A percentile compares a stretch with the other conserved stretches of the same genome.
Evolutionary conservation across 2,329 filamentous ascomycete genomes (phyloP).

Genomic region (Sporothrix pseudoabietina): DNA sequence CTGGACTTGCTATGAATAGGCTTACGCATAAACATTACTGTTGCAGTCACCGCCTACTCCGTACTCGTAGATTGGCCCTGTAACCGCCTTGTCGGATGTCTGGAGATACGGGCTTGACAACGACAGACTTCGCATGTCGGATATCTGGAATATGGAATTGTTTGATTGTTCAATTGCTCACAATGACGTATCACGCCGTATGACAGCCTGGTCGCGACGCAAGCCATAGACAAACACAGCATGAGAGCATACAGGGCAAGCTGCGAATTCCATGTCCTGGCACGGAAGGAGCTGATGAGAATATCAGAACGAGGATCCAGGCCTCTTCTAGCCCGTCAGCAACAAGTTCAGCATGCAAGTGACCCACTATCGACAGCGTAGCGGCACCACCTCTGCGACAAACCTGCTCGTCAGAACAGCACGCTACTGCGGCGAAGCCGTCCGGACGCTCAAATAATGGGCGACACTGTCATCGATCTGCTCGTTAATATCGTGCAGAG

Average conservation of each 20-base stretch:
- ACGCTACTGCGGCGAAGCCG: slow-evolving; percentile 15
- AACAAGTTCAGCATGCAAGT: slow-evolving; percentile 12
- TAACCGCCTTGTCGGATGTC: not conserved
- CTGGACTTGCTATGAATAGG: not conserved
- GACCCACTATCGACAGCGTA: not conserved
- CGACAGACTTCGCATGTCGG: not conserved
- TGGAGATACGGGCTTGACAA: not conserved
- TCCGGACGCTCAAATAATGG: not conserved
- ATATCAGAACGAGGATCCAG: not conserved
- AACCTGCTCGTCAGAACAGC: not conserved
- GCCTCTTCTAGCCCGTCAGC: slow-evolving; percentile 13
- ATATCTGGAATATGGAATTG: not conserved
- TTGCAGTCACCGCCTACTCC: slow-evolving; percentile 4
- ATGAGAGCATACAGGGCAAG: not conserved
- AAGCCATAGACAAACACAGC: not conserved
- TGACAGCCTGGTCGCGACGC: not conserved
- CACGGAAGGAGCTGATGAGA: slow-evolving; percentile 12
- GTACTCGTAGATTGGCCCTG: not conserved
- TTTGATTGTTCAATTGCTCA: not conserved
- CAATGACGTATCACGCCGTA: slow-evolving; percentile 11
- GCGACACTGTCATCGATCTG: not conserved
- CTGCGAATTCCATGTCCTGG: slow-evolving; percentile 11
- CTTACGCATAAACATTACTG: no score
- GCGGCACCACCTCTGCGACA: not conserved
- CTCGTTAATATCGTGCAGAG: not conserved